Conservation (phyloP, 345 rosid genomes). For the Salix exigua region DNA sequence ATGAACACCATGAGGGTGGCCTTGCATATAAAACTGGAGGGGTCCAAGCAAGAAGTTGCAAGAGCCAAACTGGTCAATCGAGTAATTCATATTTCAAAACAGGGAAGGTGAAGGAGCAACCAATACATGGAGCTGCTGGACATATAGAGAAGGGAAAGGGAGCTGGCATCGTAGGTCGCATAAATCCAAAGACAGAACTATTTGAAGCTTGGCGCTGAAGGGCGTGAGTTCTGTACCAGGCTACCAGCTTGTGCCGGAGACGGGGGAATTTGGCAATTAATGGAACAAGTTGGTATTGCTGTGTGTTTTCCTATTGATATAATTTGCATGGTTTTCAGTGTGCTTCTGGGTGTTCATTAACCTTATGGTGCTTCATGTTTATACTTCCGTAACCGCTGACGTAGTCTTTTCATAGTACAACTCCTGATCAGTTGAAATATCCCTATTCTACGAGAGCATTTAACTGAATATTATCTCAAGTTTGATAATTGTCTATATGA, state of each 20-base stretch:
- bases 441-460: background rate
- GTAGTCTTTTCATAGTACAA: background rate
- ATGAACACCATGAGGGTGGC: constrained; percentile 23
- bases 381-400: constrained; percentile 1
- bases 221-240: background rate
- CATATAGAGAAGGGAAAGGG: constrained; percentile 37
- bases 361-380: background rate
- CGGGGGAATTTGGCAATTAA: constrained; percentile 26
- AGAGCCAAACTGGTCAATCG: constrained; percentile 24
- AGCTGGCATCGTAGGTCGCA: constrained; percentile 36
- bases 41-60: constrained; percentile 10
- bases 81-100: constrained; percentile 26
- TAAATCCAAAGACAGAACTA: constrained; percentile 63
- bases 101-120: constrained; percentile 33
- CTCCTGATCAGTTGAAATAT: background rate
- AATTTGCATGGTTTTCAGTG: constrained; percentile 16
- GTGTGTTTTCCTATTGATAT: constrained; percentile 15
- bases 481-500: too few species aligned
- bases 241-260: background rate
- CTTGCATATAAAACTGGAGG: constrained; percentile 15
- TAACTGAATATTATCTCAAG: background rate
- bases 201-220: constrained; percentile 79
- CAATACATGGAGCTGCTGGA: constrained; percentile 26
- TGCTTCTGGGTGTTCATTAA: constrained; percentile 9
- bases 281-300: constrained; percentile 25